Evolutionary conservation across 2,329 filamentous ascomycete species (phyloP).

Genomic region (Grosmannia clavigera): DNA sequence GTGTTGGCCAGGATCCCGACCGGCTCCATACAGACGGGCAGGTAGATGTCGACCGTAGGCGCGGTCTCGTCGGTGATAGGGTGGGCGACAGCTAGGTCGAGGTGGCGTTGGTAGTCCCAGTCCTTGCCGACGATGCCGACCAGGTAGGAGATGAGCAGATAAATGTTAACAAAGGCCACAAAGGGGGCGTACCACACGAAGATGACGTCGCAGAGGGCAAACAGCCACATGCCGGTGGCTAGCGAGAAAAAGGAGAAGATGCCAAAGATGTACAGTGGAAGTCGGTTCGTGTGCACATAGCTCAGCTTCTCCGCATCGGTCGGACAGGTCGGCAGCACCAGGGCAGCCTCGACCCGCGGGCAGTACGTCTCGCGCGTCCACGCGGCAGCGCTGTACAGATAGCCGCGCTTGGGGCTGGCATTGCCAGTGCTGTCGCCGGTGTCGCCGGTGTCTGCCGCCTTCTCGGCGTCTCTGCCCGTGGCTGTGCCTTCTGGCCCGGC

Average conservation of each 20-base stretch:
- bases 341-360: not conserved
- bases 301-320: slow-evolving; percentile 3
- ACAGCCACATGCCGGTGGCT: slow-evolving; percentile 6
- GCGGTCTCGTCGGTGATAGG: not conserved
- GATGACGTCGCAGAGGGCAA: slow-evolving; percentile 1
- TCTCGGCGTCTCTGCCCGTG: not conserved
- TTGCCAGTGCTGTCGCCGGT: not conserved
- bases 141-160: slow-evolving; percentile 3
- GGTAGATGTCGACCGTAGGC: slow-evolving; percentile 2
- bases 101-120: slow-evolving; percentile 4
- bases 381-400: not conserved
- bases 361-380: not conserved
- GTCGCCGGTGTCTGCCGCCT: not conserved
- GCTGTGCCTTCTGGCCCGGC: not conserved
- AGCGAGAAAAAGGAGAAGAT: slow-evolving; percentile 4
- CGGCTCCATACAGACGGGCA: slow-evolving; percentile 4
- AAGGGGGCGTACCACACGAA: slow-evolving; percentile 3
- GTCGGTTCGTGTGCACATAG: slow-evolving; percentile 4
- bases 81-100: not conserved
- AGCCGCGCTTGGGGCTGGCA: not conserved
- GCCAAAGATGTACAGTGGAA: slow-evolving; percentile 4
- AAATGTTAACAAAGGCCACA: slow-evolving; percentile 4
- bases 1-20: slow-evolving; percentile 4
- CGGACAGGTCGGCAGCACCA: slow-evolving; percentile 1
- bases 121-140: slow-evolving; percentile 5